Percentiles rank a stretch among this genome's conserved stretches.
phyloP scores from a whole-genome alignment of 371 early-diverging fungal genomes.

The Choanephora cucurbitarum region DNA sequence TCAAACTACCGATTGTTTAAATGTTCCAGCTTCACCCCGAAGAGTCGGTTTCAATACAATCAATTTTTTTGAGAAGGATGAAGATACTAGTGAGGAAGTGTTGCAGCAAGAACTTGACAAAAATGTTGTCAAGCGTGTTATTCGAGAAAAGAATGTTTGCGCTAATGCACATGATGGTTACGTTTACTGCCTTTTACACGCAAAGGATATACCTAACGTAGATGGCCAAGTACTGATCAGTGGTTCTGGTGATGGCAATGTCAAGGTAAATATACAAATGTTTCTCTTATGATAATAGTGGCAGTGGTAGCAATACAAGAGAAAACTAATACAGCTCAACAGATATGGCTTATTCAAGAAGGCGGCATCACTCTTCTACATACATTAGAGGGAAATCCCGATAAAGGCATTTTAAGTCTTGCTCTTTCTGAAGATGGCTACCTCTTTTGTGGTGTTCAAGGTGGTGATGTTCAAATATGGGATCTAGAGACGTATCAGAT shows the following conservation, averaged over 20 bases:
- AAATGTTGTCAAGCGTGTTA: conserved; percentile 53
- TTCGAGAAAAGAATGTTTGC: conserved; percentile 55
- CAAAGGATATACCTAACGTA: conserved; percentile 52
- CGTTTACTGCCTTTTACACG: conserved; percentile 67
- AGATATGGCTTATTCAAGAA: conserved; percentile 60
- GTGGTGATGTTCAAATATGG: conserved; percentile 76
- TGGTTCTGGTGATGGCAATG: conserved; percentile 83
- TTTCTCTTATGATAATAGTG: no score
- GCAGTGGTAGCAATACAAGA: no score
- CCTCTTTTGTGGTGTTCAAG: conserved; percentile 78
- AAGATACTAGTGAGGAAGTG: conserved; percentile 18
- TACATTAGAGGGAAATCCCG: conserved; percentile 57
- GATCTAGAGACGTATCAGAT: conserved; percentile 78
- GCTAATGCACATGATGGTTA: conserved; percentile 77
- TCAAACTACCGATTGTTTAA: conserved; percentile 42
- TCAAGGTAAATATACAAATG: conserved; percentile 57
- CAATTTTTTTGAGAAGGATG: conserved; percentile 32
- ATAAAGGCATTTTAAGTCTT: conserved; percentile 64
- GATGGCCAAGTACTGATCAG: conserved; percentile 79
- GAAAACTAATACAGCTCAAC: conserved; percentile 2
- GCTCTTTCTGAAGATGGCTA: conserved; percentile 69
- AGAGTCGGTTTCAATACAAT: conserved; percentile 26
- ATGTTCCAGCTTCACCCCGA: conserved; percentile 41
- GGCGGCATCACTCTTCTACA: conserved; percentile 42
- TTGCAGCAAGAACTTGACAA: conserved; percentile 33